These are phyloP conservation scores for Debaryomyces hansenii DNA, from an alignment of 805 yeast species.

Conservation along the genomic window DNA sequence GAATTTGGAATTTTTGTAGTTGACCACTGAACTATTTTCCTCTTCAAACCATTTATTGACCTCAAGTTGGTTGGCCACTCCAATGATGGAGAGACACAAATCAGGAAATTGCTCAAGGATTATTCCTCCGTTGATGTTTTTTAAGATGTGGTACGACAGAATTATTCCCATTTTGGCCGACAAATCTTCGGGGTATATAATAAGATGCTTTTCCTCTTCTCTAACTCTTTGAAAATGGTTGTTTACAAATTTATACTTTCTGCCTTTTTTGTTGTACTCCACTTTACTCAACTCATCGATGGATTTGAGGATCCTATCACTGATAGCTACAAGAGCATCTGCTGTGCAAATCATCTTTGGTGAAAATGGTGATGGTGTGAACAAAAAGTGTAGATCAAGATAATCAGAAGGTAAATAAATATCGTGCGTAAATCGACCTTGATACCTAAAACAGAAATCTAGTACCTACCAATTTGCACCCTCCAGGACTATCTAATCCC, in stretches of 20 bases:
- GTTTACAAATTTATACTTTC: conserved; percentile 49
- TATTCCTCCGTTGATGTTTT: conserved; percentile 33
- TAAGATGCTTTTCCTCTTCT: conserved; percentile 49
- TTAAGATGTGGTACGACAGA: conserved; percentile 46
- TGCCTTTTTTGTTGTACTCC: conserved; percentile 44
- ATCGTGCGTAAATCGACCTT: too few species aligned
- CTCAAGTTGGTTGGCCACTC: conserved; percentile 52
- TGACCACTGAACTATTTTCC: conserved; percentile 42
- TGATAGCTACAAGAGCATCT: conserved; percentile 35
- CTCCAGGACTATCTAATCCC: too few species aligned
- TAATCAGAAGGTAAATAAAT: too few species aligned
- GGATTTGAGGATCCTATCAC: conserved; percentile 37
- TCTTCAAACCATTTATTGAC: conserved; percentile 49
- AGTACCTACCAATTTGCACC: too few species aligned
- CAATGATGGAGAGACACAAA: conserved; percentile 48
- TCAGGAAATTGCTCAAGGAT: conserved; percentile 36
- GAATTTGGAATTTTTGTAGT: conserved; percentile 31
- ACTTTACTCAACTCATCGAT: conserved; percentile 32
- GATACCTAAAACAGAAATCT: too few species aligned
- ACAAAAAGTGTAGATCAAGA: background rate
- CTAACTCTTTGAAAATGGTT: conserved; percentile 49
- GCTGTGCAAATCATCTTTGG: conserved; percentile 17
- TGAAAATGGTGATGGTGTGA: conserved; percentile 1
- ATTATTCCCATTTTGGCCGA: conserved; percentile 34
- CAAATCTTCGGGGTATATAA: conserved; percentile 33